Evolutionary conservation across 257 asterid genomes (phyloP).

Genomic region (Osmanthus fragrans): DNA sequence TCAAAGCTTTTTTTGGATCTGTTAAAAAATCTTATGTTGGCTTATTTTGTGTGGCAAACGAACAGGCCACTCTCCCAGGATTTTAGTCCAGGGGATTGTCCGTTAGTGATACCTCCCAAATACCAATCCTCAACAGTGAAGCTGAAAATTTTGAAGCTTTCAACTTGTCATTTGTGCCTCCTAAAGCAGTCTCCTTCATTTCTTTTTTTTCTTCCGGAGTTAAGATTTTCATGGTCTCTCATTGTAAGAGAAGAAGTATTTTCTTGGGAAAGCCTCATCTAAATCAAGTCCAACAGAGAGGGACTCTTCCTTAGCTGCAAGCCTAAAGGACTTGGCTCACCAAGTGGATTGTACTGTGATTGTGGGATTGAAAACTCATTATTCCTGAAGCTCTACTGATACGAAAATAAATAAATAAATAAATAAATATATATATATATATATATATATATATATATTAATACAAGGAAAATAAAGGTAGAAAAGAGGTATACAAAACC

Average conservation of each 20-base stretch:
- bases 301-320: slow-evolving; percentile 52
- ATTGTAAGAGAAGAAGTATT: slow-evolving; percentile 19
- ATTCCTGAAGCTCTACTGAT: slow-evolving; percentile 31
- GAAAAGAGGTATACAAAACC: too few relatives aligned
- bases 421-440: too few relatives aligned
- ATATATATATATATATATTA: background rate
- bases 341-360: slow-evolving; percentile 43
- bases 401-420: background rate
- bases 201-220: slow-evolving; percentile 21
- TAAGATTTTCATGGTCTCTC: slow-evolving; percentile 12
- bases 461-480: too few relatives aligned
- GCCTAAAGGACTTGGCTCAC: slow-evolving; percentile 61
- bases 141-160: too few relatives aligned
- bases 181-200: slow-evolving; percentile 16
- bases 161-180: too few relatives aligned
- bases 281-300: slow-evolving; percentile 51
- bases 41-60: too few relatives aligned
- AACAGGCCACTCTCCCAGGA: too few relatives aligned
- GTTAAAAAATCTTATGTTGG: too few relatives aligned
- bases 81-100: too few relatives aligned
- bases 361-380: slow-evolving; percentile 30
- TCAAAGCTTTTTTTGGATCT: too few relatives aligned
- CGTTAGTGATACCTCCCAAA: too few relatives aligned
- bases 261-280: slow-evolving; percentile 42
- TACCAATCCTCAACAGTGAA: too few relatives aligned